Percentiles rank a stretch among this genome's conserved stretches.
These are phyloP conservation scores for Amesomyces nigricolor DNA, from an alignment of 2,329 filamentous ascomycete species.

Conservation along the genomic window DNA sequence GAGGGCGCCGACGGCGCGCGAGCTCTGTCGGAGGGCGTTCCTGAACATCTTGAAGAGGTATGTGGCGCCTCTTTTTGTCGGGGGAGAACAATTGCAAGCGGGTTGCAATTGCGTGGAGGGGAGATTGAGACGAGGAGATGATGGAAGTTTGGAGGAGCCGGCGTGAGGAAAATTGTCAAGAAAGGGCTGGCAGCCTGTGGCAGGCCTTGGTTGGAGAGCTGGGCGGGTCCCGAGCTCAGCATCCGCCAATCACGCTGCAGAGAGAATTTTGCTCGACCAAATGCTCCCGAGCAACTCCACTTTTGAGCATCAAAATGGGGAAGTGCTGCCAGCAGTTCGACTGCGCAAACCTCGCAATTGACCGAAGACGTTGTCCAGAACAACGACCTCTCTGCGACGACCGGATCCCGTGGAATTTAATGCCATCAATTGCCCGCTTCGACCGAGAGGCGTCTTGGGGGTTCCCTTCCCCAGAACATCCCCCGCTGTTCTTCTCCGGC, in stretches of 20 bases:
- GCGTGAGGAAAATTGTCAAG: slow-evolving; percentile 29
- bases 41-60: slow-evolving; percentile 77
- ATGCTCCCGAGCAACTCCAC: slow-evolving; percentile 23
- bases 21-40: slow-evolving; percentile 95
- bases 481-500: background rate
- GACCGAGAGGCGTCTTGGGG: no score
- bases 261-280: slow-evolving; percentile 27
- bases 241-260: slow-evolving; percentile 21
- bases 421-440: background rate
- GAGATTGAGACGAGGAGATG: slow-evolving; percentile 48
- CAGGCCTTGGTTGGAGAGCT: slow-evolving; percentile 25
- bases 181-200: slow-evolving; percentile 27
- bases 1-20: slow-evolving; percentile 89
- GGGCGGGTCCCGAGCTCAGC: slow-evolving; percentile 22
- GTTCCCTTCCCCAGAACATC: background rate
- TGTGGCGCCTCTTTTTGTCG: slow-evolving; percentile 45
- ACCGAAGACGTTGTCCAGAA: background rate
- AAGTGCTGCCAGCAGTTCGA: background rate
- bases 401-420: background rate
- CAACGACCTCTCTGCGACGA: background rate
- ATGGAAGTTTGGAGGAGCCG: slow-evolving; percentile 35
- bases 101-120: slow-evolving; percentile 57
- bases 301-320: slow-evolving; percentile 16
- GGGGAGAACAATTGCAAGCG: slow-evolving; percentile 56
- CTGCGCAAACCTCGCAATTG: background rate